Evolutionary conservation across 352 stramenopile genomes (phyloP).

Genomic region (Globisporangium apiculatum): DNA sequence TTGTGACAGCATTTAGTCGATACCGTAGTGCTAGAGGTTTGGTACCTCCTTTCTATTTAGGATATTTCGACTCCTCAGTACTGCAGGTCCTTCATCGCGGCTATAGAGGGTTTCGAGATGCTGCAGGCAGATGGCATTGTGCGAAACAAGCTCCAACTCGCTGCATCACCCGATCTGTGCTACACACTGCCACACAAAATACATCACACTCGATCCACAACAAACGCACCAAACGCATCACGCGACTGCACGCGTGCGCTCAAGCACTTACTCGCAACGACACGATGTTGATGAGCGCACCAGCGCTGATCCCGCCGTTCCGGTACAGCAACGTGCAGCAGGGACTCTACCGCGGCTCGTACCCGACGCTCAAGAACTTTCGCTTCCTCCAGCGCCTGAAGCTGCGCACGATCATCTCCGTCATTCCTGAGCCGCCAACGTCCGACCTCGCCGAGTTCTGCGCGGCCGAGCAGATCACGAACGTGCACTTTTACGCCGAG

Average conservation of each 20-base stretch:
- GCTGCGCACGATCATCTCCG: conserved; percentile 73
- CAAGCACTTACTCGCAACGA: no score
- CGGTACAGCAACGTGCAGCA: conserved; percentile 83
- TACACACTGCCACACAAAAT: neutral
- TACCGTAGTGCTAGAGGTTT: no score
- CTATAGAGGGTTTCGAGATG: neutral
- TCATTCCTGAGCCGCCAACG: conserved; percentile 76
- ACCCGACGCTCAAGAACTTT: conserved; percentile 85
- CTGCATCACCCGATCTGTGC: neutral
- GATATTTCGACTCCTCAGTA: no score
- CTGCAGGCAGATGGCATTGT: neutral
- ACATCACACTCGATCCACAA: neutral
- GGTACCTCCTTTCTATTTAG: no score
- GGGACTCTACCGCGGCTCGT: conserved; percentile 68
- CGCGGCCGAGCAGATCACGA: conserved; percentile 50
- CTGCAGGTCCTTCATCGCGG: no score
- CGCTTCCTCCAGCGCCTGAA: conserved; percentile 65
- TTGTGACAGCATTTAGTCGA: no score
- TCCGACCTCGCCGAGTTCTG: conserved; percentile 75
- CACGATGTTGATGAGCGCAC: conserved; percentile 23
- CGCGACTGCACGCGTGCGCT: no score
- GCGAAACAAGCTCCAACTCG: neutral
- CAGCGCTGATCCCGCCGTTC: conserved; percentile 81
- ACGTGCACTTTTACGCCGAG: conserved; percentile 78
- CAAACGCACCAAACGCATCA: neutral